phyloP scores from a whole-genome alignment of 2,329 filamentous ascomycete species.

The Penicillium sp. region DNA sequence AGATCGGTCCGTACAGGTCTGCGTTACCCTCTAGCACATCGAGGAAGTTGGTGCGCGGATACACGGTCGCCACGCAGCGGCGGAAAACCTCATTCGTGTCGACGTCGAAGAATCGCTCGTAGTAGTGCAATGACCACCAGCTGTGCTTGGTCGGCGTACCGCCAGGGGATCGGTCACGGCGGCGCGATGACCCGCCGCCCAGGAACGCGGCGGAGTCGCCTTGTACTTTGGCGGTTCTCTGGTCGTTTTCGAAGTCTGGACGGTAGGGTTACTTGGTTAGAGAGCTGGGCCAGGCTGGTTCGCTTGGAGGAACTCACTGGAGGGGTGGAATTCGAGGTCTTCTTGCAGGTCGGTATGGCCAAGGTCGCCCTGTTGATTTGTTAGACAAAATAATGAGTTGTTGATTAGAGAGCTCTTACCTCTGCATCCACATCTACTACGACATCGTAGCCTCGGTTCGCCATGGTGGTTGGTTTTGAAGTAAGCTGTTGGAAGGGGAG shows the following conservation, averaged over 20 bases:
- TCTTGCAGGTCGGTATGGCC: conserved; percentile 98
- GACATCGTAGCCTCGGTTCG: conserved; percentile 89
- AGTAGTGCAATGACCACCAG: conserved; percentile 90
- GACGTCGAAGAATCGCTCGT: conserved; percentile 97
- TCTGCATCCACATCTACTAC: conserved; percentile 97
- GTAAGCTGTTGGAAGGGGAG: conserved; percentile 19
- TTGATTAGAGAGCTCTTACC: conserved; percentile 50
- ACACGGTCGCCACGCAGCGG: conserved; percentile 84
- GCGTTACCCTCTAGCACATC: conserved; percentile 96
- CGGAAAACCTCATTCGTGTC: conserved; percentile 86
- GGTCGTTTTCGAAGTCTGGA: conserved; percentile 65
- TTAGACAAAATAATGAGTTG: conserved; percentile 11
- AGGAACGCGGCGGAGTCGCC: conserved; percentile 52
- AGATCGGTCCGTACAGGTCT: conserved; percentile 94
- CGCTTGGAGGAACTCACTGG: conserved; percentile 52
- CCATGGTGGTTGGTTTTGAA: conserved; percentile 53
- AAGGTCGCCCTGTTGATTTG: conserved; percentile 72
- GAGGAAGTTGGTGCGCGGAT: conserved; percentile 89
- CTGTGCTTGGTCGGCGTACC: conserved; percentile 68
- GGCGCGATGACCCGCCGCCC: conserved; percentile 40
- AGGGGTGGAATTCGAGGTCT: conserved; percentile 98
- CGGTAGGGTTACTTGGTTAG: neutral
- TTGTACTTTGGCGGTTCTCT: conserved; percentile 50
- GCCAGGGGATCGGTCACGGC: conserved; percentile 42
- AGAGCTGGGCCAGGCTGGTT: neutral